Base-by-base conservation (phyloP, 2,329 filamentous ascomycete genomes). In the Rhytidhysteron rufulum region DNA sequence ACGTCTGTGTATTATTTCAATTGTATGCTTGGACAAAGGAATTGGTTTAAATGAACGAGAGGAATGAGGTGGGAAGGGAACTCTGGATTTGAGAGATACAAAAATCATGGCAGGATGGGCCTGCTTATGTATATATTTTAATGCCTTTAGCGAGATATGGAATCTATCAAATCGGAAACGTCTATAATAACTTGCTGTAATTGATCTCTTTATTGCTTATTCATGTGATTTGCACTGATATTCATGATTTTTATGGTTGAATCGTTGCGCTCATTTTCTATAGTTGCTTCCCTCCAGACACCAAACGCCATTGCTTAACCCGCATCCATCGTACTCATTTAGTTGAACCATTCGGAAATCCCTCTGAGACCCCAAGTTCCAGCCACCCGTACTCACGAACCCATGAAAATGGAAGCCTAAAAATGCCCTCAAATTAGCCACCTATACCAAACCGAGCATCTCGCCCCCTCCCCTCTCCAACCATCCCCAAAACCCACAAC, bases 61-160 rank as follows among this genome's bases (percentile, higher is more conserved):
- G 25, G 24, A 13, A 7, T 13, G 24, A 27, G 24, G 8, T 27
- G 24, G 24, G 35, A 22, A 40, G 27, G 32, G 29, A 21, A 30
- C 24, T 27, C 24, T 7, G 24, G 24, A n/a, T n/a, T n/a, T n/a
- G n/a, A n/a, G n/a, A n/a, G n/a, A n/a, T 4, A 27, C n/a, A 18
- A 22, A 43, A 53, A 53, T 50, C 41, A 41, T 16, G 9, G 47
- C 48, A 34, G 48, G 45, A n/a, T 40, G 35, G 21, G 22, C 32
- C 33, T 30, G 43, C 42, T 20, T 16, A 45, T 56, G 51, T 54
- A 54, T 44, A 55, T 49, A 54, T 42, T 50, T 56, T 56, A 56
- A 56, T 56, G 51, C 40, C n/a, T n/a, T n/a, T 47, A 27, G 39
- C 44, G 39, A 51, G n/a, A n/a, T n/a, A n/a, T n/a, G n/a, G n/a